Evolutionary conservation across 2,329 filamentous ascomycete genomes (phyloP), one percentile per base, ranked within the genome.

Genomic region (Trichoderma sp.): DNA sequence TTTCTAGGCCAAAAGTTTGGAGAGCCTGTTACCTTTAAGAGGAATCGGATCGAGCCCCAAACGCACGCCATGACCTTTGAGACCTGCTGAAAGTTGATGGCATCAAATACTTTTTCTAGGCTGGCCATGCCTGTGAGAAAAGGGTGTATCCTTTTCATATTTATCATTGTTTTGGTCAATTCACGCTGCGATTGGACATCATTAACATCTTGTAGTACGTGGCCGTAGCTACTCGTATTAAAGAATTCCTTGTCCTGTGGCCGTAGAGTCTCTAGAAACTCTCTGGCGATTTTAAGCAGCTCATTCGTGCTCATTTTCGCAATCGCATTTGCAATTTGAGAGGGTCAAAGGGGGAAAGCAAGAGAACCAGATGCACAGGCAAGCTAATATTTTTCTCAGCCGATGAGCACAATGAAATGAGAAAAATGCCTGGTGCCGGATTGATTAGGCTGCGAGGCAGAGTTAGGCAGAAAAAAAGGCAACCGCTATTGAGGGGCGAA

Each of bases 51-150:
- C 5, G 61, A 51, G 0, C 61, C 61, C 61, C 61, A 65, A 30
- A 65, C 34, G n/a, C 26, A 65, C 5, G 13, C 51, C 61, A 65
- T 65, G 18, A 55, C n/a, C 2, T 46, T 52, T 18, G 51, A 13
- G 24, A n/a, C 26, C 10, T 65, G 49, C 34, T 24, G 24, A 43
- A 43, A 21, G 18, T 43, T 11, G 5, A 65, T 39, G 6, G 34
- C 26, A 14, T 18, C 1, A 2, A 65, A 10, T 18, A 65, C 24
- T 1, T 55, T 65, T n/a, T 65, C 61, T 10, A 65, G 52, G 24
- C 55, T 51, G 1, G n/a, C 51, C 61, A 65, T 65, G 34, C 61
- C 61, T 3, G 24, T 65, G 7, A 65, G 49, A 24, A 65, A 65
- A 10, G 34, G 51, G 0, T 55, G 6, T 13, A 65, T 26, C 8